Base-by-base conservation (phyloP, 805 yeast species). In the Candida coquimbonensis region DNA sequence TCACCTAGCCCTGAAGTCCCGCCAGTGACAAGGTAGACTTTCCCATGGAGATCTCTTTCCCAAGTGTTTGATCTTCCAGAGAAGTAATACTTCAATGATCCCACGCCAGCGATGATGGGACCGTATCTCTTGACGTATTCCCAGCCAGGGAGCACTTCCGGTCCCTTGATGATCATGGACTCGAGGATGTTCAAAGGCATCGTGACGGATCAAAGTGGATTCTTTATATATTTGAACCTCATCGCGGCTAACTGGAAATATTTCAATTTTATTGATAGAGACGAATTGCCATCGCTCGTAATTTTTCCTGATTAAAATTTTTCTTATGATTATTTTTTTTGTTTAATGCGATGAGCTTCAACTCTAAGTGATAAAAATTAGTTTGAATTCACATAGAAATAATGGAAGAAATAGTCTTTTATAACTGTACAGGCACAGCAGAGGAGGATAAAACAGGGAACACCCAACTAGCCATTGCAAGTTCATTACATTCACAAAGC, bases 1-100 rank as follows among this genome's bases (percentile, higher is more conserved):
- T 91, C 83, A 0, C 99, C 99, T 49, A 88, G 62, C 0, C 98
- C 97, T 1, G 95, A 75, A 0, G 98, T 91, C 2, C 96, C 99
- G n/a, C 99, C 99, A 0, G 93, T 84, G 7, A 87, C 72, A 19
- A 86, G 69, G 55, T 73, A 84, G 5, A 90, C 98, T 57, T 81
- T 80, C 1, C 98, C 97, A 60, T 93, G 96, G 61, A 91, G 65
- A 52, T 89, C 90, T 49, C 97, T 73, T 50, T 87, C 96, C 96
- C 96, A 91, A 0, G 89, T 85, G 65, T 91, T 93, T 19, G 75
- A 53, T 1, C 86, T 64, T 11, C 99, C 99, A 33, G 83, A 77
- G 56, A 85, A 81, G 67, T 85, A 87, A 61, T 77, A 78, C 61
- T 91, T 91, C 38, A 80, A 43, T 1, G 74, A 73, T 0, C 68